These are phyloP conservation scores for Candida fluviatilis DNA, from an alignment of 805 yeast species.

Conservation along the genomic window DNA sequence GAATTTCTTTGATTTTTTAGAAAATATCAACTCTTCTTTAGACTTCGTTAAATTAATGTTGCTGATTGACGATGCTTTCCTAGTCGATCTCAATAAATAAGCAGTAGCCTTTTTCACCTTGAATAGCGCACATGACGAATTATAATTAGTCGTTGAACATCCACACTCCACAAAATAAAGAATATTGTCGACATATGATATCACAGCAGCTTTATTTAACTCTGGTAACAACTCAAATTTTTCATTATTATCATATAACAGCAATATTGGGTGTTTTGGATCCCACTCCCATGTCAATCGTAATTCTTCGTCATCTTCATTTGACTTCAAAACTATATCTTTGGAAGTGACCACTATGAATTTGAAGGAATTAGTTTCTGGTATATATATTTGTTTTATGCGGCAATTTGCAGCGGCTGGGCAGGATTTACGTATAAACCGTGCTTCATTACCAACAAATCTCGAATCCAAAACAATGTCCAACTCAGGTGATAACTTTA, in stretches of 20 bases:
- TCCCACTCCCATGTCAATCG: constrained; percentile 92
- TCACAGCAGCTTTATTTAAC: constrained; percentile 49
- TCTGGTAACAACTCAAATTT: constrained; percentile 54
- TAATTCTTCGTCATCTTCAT: constrained; percentile 60
- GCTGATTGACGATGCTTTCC: constrained; percentile 43
- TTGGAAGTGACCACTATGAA: constrained; percentile 55
- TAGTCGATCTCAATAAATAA: constrained; percentile 54
- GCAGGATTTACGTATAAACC: constrained; percentile 76
- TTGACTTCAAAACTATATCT: constrained; percentile 38
- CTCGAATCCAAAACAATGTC: constrained; percentile 79
- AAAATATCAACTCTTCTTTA: constrained; percentile 33
- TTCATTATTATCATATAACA: constrained; percentile 28
- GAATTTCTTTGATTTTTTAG: constrained; percentile 25
- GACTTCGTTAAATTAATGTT: constrained; percentile 33
- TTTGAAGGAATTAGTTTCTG: constrained; percentile 37
- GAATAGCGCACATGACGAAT: constrained; percentile 49
- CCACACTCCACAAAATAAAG: constrained; percentile 64
- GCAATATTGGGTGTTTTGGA: constrained; percentile 63
- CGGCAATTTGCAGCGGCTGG: constrained; percentile 61
- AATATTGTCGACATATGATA: constrained; percentile 60
- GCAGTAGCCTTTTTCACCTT: constrained; percentile 62
- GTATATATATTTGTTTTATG: constrained; percentile 45
- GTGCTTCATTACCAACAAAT: constrained; percentile 65
- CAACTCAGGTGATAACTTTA: constrained; percentile 4
- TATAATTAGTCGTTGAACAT: constrained; percentile 39